Conservation (phyloP, 2,329 filamentous ascomycete species). For the Xylaria sp. region DNA sequence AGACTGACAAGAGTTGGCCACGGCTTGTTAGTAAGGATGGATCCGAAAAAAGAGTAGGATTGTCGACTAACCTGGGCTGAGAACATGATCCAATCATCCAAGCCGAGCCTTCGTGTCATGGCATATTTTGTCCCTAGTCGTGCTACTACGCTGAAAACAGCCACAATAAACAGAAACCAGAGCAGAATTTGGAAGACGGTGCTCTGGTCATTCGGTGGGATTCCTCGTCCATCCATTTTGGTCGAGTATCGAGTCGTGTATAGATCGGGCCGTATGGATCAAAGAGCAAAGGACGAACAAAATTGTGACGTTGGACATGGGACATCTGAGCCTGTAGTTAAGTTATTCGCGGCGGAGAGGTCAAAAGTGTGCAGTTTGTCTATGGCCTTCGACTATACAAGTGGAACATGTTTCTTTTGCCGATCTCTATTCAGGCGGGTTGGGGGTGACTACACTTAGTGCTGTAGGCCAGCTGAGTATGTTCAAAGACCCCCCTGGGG, state of each 20-base stretch:
- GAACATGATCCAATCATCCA: constrained; percentile 33
- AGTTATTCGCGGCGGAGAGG: background rate
- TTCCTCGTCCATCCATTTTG: constrained; percentile 10
- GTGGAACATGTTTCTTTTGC: background rate
- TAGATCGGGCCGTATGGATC: background rate
- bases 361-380: background rate
- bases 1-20: constrained; percentile 17
- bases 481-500: background rate
- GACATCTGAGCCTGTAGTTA: background rate
- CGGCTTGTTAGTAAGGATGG: background rate
- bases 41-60: background rate
- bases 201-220: constrained; percentile 15
- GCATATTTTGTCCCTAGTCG: constrained; percentile 30
- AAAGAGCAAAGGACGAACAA: background rate
- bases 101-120: constrained; percentile 26
- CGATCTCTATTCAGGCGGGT: background rate
- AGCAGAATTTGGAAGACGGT: constrained; percentile 28
- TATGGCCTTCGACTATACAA: background rate
- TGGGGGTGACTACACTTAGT: background rate
- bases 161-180: constrained; percentile 31
- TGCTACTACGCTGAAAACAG: constrained; percentile 21
- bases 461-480: no score
- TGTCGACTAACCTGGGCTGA: constrained; percentile 28
- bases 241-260: background rate
- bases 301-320: background rate